Evolutionary conservation across 306 rosid genomes (phyloP).

Genomic region (Prunus campanulata): DNA sequence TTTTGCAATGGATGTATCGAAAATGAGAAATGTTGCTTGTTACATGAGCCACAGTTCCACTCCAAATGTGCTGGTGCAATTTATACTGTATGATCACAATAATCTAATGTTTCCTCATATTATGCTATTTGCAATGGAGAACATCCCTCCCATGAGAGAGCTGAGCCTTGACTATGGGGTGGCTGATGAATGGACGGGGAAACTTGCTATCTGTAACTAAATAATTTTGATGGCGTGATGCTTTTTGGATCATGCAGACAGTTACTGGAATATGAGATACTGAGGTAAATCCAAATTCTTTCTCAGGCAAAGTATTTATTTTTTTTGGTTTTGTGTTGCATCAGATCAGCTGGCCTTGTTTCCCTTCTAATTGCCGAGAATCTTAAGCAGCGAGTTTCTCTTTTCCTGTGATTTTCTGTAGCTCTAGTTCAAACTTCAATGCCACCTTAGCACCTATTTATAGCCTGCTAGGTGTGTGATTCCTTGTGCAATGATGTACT

Average conservation of each 20-base stretch:
- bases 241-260: constrained; percentile 35
- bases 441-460: constrained; percentile 11
- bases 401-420: constrained; percentile 1
- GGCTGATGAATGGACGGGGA: constrained; percentile 66
- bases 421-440: constrained; percentile 3
- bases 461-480: constrained; percentile 14
- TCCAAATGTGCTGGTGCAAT: constrained; percentile 88
- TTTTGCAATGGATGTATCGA: constrained; percentile 89
- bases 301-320: background rate
- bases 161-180: constrained; percentile 96
- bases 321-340: background rate
- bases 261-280: constrained; percentile 25
- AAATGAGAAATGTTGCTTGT: constrained; percentile 95
- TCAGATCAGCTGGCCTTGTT: constrained; percentile 10
- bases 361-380: no score
- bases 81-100: constrained; percentile 80
- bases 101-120: constrained; percentile 89
- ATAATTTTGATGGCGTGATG: constrained; percentile 23
- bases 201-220: constrained; percentile 77
- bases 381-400: no score
- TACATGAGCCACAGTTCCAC: constrained; percentile 79
- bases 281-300: constrained; percentile 40
- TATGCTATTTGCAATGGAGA: constrained; percentile 95
- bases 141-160: constrained; percentile 97
- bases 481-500: constrained; percentile 17